Conservation (phyloP, 2,329 filamentous ascomycete species). For the Neurospora sp. region DNA sequence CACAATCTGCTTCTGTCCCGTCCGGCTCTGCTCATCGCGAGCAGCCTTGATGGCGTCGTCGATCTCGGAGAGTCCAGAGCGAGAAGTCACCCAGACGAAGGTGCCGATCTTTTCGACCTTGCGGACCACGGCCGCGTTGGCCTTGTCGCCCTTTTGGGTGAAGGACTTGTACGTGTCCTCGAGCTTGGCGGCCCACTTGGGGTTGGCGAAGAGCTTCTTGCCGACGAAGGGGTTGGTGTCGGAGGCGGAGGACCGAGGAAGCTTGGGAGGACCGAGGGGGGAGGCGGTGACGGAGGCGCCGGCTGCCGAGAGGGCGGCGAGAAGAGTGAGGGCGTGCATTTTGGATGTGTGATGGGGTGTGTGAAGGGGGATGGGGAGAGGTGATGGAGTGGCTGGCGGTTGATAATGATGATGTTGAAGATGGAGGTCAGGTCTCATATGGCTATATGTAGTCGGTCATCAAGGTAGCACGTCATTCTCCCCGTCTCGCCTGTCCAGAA, state of each 20-base stretch:
- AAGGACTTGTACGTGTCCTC: slow-evolving; percentile 28
- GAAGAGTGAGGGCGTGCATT: slow-evolving; percentile 13
- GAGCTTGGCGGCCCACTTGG: slow-evolving; percentile 31
- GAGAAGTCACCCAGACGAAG: slow-evolving; percentile 33
- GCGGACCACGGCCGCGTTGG: slow-evolving; percentile 28
- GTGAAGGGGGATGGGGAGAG: background rate
- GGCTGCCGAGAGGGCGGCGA: slow-evolving; percentile 14
- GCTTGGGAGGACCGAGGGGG: slow-evolving; percentile 2
- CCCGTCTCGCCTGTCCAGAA: background rate
- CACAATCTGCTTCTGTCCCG: slow-evolving; percentile 29
- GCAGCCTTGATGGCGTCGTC: slow-evolving; percentile 29
- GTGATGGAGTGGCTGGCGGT: background rate
- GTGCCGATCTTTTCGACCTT: slow-evolving; percentile 30
- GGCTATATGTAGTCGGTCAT: background rate
- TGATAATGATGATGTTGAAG: background rate
- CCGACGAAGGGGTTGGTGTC: slow-evolving; percentile 34
- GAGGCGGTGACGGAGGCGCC: slow-evolving; percentile 10
- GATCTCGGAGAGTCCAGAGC: slow-evolving; percentile 27
- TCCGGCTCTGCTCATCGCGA: slow-evolving; percentile 24
- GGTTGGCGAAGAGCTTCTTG: slow-evolving; percentile 37
- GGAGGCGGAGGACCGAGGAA: background rate
- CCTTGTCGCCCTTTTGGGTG: slow-evolving; percentile 23
- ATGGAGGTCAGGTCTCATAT: background rate
- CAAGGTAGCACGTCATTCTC: background rate
- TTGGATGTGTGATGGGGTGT: background rate